Percentiles rank a stretch among this genome's conserved stretches.
Evolutionary conservation across 2,329 filamentous ascomycete genomes (phyloP).

Genomic region (Aspergillus viridinutans): DNA sequence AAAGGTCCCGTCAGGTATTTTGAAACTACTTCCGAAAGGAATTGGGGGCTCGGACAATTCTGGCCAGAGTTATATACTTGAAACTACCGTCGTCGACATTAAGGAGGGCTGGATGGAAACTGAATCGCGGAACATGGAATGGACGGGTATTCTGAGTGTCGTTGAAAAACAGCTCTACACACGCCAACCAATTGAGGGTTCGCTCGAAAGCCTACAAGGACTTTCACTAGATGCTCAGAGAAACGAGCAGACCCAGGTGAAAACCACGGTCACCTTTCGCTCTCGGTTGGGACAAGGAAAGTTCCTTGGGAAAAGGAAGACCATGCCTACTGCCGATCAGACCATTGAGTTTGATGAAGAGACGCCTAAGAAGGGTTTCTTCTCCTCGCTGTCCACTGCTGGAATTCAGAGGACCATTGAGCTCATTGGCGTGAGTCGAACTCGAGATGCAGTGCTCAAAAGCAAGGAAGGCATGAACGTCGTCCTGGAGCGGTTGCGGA

Average conservation of each 20-base stretch:
- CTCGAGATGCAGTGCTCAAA: slow-evolving; percentile 57
- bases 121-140: slow-evolving; percentile 61
- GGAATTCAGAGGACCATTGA: slow-evolving; percentile 62
- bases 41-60: slow-evolving; percentile 55
- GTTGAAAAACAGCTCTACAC: slow-evolving; percentile 58
- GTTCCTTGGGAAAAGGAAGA: slow-evolving; percentile 42
- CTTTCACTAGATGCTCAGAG: slow-evolving; percentile 35
- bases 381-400: slow-evolving; percentile 56
- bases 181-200: slow-evolving; percentile 36
- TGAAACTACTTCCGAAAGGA: slow-evolving; percentile 58
- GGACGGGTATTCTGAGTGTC: slow-evolving; percentile 61
- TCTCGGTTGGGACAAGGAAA: slow-evolving; percentile 58
- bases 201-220: slow-evolving; percentile 19
- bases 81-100: slow-evolving; percentile 58
- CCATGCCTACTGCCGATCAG: slow-evolving; percentile 32
- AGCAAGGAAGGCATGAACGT: slow-evolving; percentile 65
- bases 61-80: slow-evolving; percentile 60
- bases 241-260: slow-evolving; percentile 52
- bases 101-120: slow-evolving; percentile 64
- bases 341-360: slow-evolving; percentile 47
- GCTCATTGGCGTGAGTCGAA: slow-evolving; percentile 57
- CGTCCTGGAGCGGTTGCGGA: slow-evolving; percentile 59
- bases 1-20: slow-evolving; percentile 57
- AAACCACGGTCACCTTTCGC: slow-evolving; percentile 58
- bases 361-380: slow-evolving; percentile 52